Percentiles rank a stretch among this genome's conserved stretches.
Conservation (phyloP, 345 rosid species). For the Acer yangbiense region DNA sequence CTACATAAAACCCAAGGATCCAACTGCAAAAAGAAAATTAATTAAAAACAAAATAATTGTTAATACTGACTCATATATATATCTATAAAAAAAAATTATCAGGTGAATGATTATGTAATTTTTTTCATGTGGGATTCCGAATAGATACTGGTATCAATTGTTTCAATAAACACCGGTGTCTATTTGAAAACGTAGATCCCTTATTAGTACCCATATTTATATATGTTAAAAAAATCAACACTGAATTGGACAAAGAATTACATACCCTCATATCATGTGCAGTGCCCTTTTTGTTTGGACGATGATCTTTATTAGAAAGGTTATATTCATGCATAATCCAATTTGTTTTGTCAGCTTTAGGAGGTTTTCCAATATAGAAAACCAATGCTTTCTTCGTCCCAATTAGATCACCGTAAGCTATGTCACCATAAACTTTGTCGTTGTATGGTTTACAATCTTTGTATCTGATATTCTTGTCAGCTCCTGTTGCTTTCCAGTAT, state of each 20-base stretch:
- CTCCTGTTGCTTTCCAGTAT: constrained; percentile 2
- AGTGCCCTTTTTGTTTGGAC: neutral
- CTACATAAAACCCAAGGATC: neutral
- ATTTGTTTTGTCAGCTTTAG: neutral
- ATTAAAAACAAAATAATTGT: too few species aligned
- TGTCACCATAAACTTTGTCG: neutral
- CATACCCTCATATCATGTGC: neutral
- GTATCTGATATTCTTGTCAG: neutral
- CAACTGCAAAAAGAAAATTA: neutral
- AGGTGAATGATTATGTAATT: too few species aligned
- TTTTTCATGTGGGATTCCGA: too few species aligned
- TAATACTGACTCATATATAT: neutral
- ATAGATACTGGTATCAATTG: too few species aligned
- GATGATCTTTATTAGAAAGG: neutral
- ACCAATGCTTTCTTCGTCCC: neutral
- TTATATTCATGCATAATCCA: constrained; percentile 10
- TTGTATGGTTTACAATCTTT: neutral
- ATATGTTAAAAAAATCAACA: neutral
- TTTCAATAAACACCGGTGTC: too few species aligned
- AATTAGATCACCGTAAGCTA: neutral
- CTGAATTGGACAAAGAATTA: neutral
- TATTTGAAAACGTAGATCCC: too few species aligned
- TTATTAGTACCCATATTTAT: neutral
- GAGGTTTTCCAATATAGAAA: neutral
- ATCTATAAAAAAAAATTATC: too few species aligned